These are phyloP conservation scores for Boehmeria nivea DNA, from an alignment of 306 rosid genomes.

Conservation along the genomic window DNA sequence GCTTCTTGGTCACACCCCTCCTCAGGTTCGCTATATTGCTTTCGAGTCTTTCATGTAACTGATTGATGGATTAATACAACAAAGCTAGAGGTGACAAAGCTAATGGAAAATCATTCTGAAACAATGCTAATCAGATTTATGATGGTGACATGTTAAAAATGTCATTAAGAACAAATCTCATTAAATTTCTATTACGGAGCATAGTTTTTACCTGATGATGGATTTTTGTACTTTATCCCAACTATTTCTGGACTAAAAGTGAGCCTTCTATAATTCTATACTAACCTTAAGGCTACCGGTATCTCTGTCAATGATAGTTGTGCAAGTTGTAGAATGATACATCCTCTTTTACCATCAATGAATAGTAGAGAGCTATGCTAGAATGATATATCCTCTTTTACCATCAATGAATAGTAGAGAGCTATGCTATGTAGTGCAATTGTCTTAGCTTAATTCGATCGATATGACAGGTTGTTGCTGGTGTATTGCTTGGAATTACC, in stretches of 20 bases:
- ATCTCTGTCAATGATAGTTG: constrained; percentile 5
- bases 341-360: neutral
- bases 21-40: constrained; percentile 54
- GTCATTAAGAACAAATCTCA: neutral
- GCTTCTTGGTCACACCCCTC: constrained; percentile 98
- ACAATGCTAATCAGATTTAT: neutral
- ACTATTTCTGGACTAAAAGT: too few species aligned
- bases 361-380: too few species aligned
- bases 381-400: too few species aligned
- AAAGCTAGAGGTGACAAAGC: neutral
- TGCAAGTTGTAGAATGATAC: constrained; percentile 15
- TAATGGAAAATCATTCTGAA: neutral
- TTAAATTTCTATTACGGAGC: neutral
- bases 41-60: constrained; percentile 14
- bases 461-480: constrained; percentile 68
- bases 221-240: too few species aligned
- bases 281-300: neutral
- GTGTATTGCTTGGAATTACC: constrained; percentile 65
- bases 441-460: too few species aligned
- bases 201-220: too few species aligned
- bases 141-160: neutral
- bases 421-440: too few species aligned
- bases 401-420: too few species aligned
- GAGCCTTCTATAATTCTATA: too few species aligned
- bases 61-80: neutral